Evolutionary conservation across 169 alveolate species (phyloP).

Genomic region (Plasmodium yoelii): DNA sequence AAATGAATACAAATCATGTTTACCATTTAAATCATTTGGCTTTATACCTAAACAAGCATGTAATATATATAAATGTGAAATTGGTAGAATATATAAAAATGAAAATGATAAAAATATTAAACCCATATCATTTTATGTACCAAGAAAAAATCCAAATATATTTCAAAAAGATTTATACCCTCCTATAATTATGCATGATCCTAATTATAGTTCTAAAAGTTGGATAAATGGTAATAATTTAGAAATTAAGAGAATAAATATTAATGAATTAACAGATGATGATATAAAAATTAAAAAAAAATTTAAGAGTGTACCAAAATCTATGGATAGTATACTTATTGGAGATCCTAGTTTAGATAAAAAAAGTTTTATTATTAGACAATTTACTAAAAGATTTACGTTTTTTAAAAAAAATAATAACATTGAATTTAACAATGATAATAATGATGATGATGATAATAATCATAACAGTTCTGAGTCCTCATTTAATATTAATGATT

Average conservation of each 20-base stretch:
- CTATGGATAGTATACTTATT: slow-evolving; percentile 41
- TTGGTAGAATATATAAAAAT: slow-evolving; percentile 83
- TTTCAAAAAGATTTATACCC: slow-evolving; percentile 82
- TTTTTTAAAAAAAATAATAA: slow-evolving; percentile 34
- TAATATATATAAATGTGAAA: slow-evolving; percentile 84
- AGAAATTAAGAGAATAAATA: slow-evolving; percentile 27
- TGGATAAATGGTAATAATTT: slow-evolving; percentile 50
- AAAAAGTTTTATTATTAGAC: slow-evolving; percentile 27
- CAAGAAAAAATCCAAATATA: slow-evolving; percentile 79
- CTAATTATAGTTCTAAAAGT: slow-evolving; percentile 7
- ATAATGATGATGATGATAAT: too few species aligned
- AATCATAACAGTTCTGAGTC: background rate
- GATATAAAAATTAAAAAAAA: slow-evolving; percentile 36
- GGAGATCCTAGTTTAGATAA: slow-evolving; percentile 9
- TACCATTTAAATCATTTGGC: slow-evolving; percentile 84
- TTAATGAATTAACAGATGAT: slow-evolving; percentile 42
- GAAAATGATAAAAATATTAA: slow-evolving; percentile 78
- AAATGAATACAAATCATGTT: slow-evolving; percentile 81
- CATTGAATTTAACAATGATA: slow-evolving; percentile 7
- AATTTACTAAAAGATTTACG: slow-evolving; percentile 35
- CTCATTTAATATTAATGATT: background rate
- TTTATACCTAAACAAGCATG: slow-evolving; percentile 81
- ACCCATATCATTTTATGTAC: slow-evolving; percentile 82
- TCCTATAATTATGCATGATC: slow-evolving; percentile 57
- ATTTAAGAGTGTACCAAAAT: slow-evolving; percentile 12